Conservation (phyloP, 176 grass and related monocot genomes). For the Lolium rigidum region DNA sequence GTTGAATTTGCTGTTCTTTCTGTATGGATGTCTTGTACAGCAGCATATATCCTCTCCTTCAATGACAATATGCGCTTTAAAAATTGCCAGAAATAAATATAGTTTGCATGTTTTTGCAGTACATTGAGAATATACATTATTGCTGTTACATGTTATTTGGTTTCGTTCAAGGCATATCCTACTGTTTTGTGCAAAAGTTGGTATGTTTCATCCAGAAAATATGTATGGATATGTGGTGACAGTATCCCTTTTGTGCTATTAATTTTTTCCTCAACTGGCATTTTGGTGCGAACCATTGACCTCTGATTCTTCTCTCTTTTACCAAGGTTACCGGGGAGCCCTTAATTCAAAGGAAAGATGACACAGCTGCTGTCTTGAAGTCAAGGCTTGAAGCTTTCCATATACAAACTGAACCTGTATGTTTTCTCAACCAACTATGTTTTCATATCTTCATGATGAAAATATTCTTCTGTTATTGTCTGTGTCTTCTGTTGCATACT, state of each 20-base stretch:
- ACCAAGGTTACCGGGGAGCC: slow-evolving; percentile 89
- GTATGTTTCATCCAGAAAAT: neutral
- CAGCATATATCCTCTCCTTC: neutral
- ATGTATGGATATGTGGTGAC: neutral
- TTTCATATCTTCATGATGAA: neutral
- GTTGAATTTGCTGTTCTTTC: neutral
- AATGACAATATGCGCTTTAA: neutral
- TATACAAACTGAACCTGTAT: slow-evolving; percentile 92
- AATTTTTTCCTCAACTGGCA: no score
- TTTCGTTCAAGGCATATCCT: neutral
- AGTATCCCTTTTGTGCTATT: no score
- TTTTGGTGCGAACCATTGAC: neutral
- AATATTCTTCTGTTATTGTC: neutral
- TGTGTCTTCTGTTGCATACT: neutral
- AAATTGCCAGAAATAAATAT: slow-evolving; percentile 20
- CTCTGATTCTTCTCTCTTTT: slow-evolving; percentile 16
- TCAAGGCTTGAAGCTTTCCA: slow-evolving; percentile 99
- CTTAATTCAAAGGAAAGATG: slow-evolving; percentile 97
- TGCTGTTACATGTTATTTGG: neutral
- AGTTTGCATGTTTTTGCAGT: slow-evolving; percentile 8
- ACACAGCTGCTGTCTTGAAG: slow-evolving; percentile 88
- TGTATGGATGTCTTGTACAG: neutral
- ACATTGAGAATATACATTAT: slow-evolving; percentile 30
- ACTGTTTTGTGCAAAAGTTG: neutral
- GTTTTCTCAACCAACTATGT: slow-evolving; percentile 31